Evolutionary conservation across 768 basidiomycete genomes (phyloP), one percentile per base, ranked within the genome.

Genomic region (Paxillus rubicundulus): DNA sequence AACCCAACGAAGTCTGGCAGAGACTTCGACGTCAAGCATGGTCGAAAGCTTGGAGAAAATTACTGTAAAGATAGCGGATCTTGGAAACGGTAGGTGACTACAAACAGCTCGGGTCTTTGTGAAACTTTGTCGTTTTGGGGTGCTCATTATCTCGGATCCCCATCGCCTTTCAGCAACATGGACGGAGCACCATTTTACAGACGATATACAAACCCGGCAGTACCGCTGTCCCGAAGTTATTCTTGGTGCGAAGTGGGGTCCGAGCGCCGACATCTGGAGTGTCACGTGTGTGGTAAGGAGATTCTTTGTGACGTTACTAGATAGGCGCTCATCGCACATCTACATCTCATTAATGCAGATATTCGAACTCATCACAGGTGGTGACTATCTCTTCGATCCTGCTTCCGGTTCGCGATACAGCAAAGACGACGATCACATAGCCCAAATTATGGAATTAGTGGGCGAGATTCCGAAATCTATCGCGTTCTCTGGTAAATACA

Each of bases 141-240:
- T 43, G 12, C 45, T 55, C 46, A 54, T 51, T 36, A 42, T 52
- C 46, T 43, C 9, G 50, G 16, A 39, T 52, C 49, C 39, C 42
- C 44, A 43, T 49, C 28, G 46, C 39, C 18, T 38, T 40, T 39
- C 53, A 69, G 89, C 89, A 9, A 92, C 89, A 1, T 91, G 89
- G 89, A 82, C 82, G 28, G 90, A 96, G 63, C 91, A 98, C 59
- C 97, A 98, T 66, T 99, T 98, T 59, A 98, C 97, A 39, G 96
- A 99, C 71, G 97, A 98, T 63, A 98, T 98, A 61, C 89, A 98
- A 74, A 99, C 97, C 24, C 75, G 96, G 63, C 97, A 98, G 64
- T 98, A 98, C 69, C 84, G 97, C 24, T 93, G 92, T 76, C 96
- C 97, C 1, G 96, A 99, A 70, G 96, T 98, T 53, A 95, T 99